Base-by-base conservation (phyloP, 371 early-diverging fungal species). In the Mortierella sp. region DNA sequence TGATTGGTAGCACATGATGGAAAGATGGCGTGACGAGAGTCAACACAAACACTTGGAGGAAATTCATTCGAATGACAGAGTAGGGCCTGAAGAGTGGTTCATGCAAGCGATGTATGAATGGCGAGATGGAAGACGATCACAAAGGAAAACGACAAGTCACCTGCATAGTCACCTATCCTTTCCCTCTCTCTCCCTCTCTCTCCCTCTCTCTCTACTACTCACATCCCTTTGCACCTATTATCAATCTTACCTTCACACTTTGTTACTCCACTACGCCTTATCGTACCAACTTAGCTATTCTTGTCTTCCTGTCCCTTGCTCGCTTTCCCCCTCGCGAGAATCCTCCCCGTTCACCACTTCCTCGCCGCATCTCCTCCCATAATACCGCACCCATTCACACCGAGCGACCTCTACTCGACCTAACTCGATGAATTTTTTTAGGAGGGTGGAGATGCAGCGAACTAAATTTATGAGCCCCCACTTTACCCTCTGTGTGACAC, bases 1-100 rank as follows among this genome's bases (percentile, higher is more conserved):
- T 55, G 55, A 55, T n/a, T n/a, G 55, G 55, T 55, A n/a, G 9
- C 55, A n/a, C 55, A 55, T n/a, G 55, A 55, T 55, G n/a, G 55
- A 55, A 55, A n/a, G 55, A n/a, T 55, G 55, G n/a, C 55, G 55
- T 55, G 55, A 55, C 10, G 55, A 55, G 55, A 55, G n/a, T 24
- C 55, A 55, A 55, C n/a, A 55, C 24, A 55, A 55, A n/a, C n/a
- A 8, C 55, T 55, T 55, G n/a, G 6, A 55, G n/a, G 55, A 55
- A 21, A 55, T n/a, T 55, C 0, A 55, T 24, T 24, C 55, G 55
- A 5, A 55, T 55, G 55, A 55, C 55, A n/a, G n/a, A 55, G 55
- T n/a, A 8, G 55, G n/a, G 8, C n/a, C 7, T 55, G 55, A 55
- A n/a, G 55, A 55, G 10, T 55, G n/a, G 55, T 55, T n/a, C 55